phyloP scores from a whole-genome alignment of 129 eudicot species.

The Rutidosis leptorrhynchoides region DNA sequence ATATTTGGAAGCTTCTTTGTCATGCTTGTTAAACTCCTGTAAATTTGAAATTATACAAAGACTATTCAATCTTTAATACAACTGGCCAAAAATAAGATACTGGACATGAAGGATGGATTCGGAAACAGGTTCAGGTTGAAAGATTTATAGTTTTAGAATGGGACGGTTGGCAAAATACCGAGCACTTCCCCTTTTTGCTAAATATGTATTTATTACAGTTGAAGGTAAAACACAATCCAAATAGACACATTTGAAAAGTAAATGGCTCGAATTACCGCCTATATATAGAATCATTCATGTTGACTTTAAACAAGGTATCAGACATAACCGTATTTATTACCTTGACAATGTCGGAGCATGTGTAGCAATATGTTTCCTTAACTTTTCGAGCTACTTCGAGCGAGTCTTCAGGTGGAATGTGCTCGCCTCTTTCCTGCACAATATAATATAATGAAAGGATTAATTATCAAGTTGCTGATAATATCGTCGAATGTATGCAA shows the following conservation, averaged over 20 bases:
- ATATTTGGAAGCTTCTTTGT: slow-evolving; percentile 85
- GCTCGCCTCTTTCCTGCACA: slow-evolving; percentile 91
- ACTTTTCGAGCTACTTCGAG: slow-evolving; percentile 88
- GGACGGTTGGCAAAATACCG: too few species aligned
- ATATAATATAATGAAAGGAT: slow-evolving; percentile 21
- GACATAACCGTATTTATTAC: slow-evolving; percentile 21
- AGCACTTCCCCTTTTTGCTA: neutral
- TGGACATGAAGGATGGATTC: neutral
- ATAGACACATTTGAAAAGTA: neutral
- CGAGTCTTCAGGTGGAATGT: slow-evolving; percentile 88
- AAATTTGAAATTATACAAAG: neutral
- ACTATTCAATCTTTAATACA: too few species aligned
- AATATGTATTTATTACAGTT: neutral
- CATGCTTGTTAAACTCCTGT: slow-evolving; percentile 97
- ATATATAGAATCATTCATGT: neutral
- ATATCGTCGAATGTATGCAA: neutral
- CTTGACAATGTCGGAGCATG: slow-evolving; percentile 92
- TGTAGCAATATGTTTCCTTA: slow-evolving; percentile 89
- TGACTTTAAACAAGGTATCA: neutral
- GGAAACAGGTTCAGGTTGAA: neutral
- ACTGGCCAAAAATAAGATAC: neutral
- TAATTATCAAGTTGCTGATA: neutral
- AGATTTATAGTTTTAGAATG: too few species aligned
- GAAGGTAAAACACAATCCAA: neutral
- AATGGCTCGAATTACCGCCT: too few species aligned